Conservation (phyloP, 2,329 filamentous ascomycete genomes). For the Huntiella decipiens region DNA sequence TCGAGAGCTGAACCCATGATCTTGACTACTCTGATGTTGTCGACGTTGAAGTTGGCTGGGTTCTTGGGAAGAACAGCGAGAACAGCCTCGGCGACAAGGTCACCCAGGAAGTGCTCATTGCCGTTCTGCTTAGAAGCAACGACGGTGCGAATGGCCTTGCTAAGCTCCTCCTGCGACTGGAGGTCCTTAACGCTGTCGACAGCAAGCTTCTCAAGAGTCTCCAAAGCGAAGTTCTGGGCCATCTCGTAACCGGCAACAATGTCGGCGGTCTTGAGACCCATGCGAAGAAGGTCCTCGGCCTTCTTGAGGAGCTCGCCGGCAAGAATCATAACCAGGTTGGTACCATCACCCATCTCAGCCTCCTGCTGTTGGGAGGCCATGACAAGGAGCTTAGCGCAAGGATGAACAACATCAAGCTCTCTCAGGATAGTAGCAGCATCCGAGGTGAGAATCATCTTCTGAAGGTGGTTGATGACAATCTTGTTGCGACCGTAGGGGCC, state of each 20-base stretch:
- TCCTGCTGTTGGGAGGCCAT: conserved; percentile 99
- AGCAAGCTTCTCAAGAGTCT: conserved; percentile 68
- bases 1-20: conserved; percentile 96
- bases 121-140: conserved; percentile 94
- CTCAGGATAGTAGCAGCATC: conserved; percentile 93
- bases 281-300: conserved; percentile 85
- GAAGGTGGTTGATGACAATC: conserved; percentile 98
- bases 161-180: conserved; percentile 60
- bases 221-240: conserved; percentile 73
- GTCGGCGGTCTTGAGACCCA: conserved; percentile 97
- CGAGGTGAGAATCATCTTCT: conserved; percentile 98
- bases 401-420: conserved; percentile 95
- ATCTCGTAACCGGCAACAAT: conserved; percentile 92
- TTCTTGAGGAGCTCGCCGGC: conserved; percentile 92
- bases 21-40: conserved; percentile 97
- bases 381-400: conserved; percentile 88
- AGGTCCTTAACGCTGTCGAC: conserved; percentile 84
- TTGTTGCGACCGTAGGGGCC: conserved; percentile 98
- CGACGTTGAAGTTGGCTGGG: conserved; percentile 89
- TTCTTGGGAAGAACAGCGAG: conserved; percentile 91
- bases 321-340: conserved; percentile 89
- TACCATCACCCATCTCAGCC: conserved; percentile 96
- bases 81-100: conserved; percentile 68
- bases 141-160: conserved; percentile 89
- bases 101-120: conserved; percentile 71